These are phyloP conservation scores for Phoma herbarum DNA, from an alignment of 2,329 filamentous ascomycete species.

Conservation along the genomic window DNA sequence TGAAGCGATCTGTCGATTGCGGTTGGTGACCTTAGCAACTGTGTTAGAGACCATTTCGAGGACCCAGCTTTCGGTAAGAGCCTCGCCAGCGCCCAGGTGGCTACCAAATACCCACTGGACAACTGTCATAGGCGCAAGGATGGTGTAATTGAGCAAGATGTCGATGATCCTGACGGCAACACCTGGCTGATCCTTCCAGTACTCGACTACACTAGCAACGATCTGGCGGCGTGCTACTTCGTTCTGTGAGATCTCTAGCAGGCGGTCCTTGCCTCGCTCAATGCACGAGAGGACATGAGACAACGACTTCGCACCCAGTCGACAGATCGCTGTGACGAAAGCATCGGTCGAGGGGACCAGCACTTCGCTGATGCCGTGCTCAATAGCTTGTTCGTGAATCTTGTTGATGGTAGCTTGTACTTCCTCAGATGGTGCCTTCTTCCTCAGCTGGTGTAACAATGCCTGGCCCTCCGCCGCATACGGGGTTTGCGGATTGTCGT, in stretches of 20 bases:
- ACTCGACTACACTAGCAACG: constrained; percentile 86
- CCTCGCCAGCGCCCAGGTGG: constrained; percentile 68
- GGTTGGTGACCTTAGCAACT: constrained; percentile 86
- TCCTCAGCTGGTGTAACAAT: constrained; percentile 78
- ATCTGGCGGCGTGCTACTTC: constrained; percentile 85
- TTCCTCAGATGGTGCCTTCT: constrained; percentile 85
- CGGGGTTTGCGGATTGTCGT: constrained; percentile 77
- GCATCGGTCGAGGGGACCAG: constrained; percentile 89
- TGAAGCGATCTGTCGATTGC: constrained; percentile 80
- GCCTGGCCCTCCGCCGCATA: constrained; percentile 87
- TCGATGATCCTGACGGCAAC: constrained; percentile 92
- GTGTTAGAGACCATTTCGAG: constrained; percentile 93
- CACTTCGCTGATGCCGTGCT: constrained; percentile 74
- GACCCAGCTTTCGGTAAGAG: constrained; percentile 76
- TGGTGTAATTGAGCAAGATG: constrained; percentile 96
- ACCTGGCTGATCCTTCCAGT: constrained; percentile 93
- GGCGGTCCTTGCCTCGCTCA: constrained; percentile 89
- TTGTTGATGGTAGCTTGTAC: constrained; percentile 81
- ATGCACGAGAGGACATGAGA: constrained; percentile 96
- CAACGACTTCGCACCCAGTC: constrained; percentile 91
- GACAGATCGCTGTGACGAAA: constrained; percentile 92
- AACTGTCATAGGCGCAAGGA: constrained; percentile 84
- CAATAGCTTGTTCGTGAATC: constrained; percentile 80
- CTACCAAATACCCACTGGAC: constrained; percentile 88
- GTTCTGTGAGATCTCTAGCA: constrained; percentile 78